Evolutionary conservation across 1,284 basidiomycete species (phyloP).

Genomic region (Leccinum griseonigrum): DNA sequence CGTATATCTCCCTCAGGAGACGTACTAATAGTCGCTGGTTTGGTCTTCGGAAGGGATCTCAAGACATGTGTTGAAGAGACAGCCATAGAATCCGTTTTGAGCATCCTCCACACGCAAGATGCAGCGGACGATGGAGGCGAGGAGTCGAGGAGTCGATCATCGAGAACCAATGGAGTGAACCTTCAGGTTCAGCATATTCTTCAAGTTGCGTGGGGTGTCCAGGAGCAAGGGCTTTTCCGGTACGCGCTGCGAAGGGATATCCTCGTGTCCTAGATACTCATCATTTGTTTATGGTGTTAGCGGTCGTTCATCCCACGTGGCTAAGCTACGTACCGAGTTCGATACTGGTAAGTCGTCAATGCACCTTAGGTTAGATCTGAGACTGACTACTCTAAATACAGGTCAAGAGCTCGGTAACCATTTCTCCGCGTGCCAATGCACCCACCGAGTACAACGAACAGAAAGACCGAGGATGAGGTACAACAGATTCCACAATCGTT

Average conservation of each 20-base stretch:
- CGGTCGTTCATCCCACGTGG: slow-evolving; percentile 73
- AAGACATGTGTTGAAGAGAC: slow-evolving; percentile 60
- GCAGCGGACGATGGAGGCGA: slow-evolving; percentile 21
- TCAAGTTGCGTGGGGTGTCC: slow-evolving; percentile 74
- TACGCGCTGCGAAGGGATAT: slow-evolving; percentile 33
- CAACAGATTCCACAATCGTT: too few species aligned
- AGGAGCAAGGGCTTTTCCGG: slow-evolving; percentile 85
- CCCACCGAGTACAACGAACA: too few species aligned
- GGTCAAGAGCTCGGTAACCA: slow-evolving; percentile 36
- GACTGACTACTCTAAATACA: slow-evolving; percentile 28
- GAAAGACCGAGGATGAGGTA: too few species aligned
- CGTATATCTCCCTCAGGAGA: slow-evolving; percentile 34
- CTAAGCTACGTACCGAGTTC: slow-evolving; percentile 75
- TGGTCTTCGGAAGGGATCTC: slow-evolving; percentile 67
- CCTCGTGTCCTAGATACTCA: slow-evolving; percentile 7
- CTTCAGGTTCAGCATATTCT: slow-evolving; percentile 59
- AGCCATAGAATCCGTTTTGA: slow-evolving; percentile 36
- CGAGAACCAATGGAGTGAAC: slow-evolving; percentile 21
- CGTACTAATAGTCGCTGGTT: slow-evolving; percentile 37
- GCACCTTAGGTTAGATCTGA: not conserved
- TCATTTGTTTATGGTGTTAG: slow-evolving; percentile 50
- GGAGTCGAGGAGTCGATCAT: slow-evolving; percentile 8
- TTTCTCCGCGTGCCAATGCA: too few species aligned
- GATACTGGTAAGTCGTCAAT: slow-evolving; percentile 61
- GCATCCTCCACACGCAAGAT: slow-evolving; percentile 19